Conservation (phyloP, 768 basidiomycete genomes). For the Trametes villosa region DNA sequence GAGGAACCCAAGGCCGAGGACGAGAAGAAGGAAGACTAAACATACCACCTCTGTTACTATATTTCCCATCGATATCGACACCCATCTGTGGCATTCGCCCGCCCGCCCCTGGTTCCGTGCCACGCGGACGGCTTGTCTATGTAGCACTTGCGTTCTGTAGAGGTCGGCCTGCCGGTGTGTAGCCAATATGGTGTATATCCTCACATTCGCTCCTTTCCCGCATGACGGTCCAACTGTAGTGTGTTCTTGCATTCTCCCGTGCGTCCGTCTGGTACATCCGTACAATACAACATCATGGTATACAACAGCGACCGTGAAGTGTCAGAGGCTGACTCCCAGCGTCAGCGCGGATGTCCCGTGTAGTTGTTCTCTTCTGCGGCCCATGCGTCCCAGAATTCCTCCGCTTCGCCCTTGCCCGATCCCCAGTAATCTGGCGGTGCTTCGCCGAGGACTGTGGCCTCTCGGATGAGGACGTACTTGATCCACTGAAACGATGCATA, state of each 20-base stretch:
- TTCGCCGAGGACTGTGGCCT: conserved; percentile 67
- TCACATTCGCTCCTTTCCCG: not conserved
- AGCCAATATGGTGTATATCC: conserved; percentile 19
- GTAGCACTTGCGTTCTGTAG: conserved; percentile 22
- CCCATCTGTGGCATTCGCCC: conserved; percentile 12
- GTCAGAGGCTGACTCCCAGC: not conserved
- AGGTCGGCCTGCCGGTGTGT: conserved; percentile 10
- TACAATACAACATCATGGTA: conserved; percentile 23
- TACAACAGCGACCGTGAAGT: not conserved
- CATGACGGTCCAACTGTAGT: conserved; percentile 6
- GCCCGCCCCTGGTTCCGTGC: not conserved
- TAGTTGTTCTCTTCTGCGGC: conserved; percentile 60
- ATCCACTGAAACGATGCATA: too few relatives aligned
- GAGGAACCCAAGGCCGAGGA: conserved; percentile 28
- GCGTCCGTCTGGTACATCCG: conserved; percentile 1
- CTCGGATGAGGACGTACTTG: conserved; percentile 81
- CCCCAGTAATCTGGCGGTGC: conserved; percentile 76
- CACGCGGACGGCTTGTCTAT: conserved; percentile 7
- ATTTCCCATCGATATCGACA: conserved; percentile 12
- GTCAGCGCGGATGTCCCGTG: not conserved
- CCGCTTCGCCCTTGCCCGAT: conserved; percentile 54
- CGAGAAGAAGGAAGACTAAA: conserved; percentile 32
- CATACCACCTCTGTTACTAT: conserved; percentile 19
- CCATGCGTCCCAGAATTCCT: conserved; percentile 79
- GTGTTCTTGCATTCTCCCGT: conserved; percentile 14